Conservation (phyloP, 352 stramenopile species). For the Phytopythium boreale region DNA sequence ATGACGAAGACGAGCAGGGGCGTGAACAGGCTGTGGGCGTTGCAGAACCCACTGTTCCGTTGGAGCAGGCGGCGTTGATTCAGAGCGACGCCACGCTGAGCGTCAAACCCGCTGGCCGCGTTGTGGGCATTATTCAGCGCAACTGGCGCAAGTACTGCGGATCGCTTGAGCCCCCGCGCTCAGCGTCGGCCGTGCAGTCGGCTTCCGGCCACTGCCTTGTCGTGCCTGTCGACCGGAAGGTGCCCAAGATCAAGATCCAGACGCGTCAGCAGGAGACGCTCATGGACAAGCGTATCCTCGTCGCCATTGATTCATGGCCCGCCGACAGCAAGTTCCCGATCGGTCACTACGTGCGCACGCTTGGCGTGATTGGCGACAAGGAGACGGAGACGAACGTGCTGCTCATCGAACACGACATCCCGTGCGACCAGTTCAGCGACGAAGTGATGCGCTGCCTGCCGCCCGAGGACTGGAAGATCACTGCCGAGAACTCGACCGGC, state of each 20-base stretch:
- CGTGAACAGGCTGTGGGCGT: slow-evolving; percentile 34
- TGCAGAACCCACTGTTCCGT: slow-evolving; percentile 60
- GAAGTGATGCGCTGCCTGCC: slow-evolving; percentile 92
- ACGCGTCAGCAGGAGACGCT: slow-evolving; percentile 90
- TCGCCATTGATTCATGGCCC: slow-evolving; percentile 95
- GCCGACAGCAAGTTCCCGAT: slow-evolving; percentile 86
- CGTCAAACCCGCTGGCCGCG: slow-evolving; percentile 68
- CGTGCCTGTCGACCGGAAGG: slow-evolving; percentile 83
- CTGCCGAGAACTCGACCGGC: slow-evolving; percentile 88
- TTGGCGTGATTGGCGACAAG: slow-evolving; percentile 96
- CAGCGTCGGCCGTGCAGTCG: slow-evolving; percentile 33
- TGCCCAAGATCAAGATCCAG: slow-evolving; percentile 94
- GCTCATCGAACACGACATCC: slow-evolving; percentile 97
- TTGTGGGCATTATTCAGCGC: slow-evolving; percentile 91
- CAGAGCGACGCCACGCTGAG: slow-evolving; percentile 47
- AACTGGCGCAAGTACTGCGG: slow-evolving; percentile 95
- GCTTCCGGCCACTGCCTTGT: slow-evolving; percentile 67
- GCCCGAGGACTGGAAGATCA: slow-evolving; percentile 94
- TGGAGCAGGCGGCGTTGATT: slow-evolving; percentile 57
- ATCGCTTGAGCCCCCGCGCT: slow-evolving; percentile 85
- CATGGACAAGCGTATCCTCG: slow-evolving; percentile 92
- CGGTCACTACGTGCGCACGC: slow-evolving; percentile 95
- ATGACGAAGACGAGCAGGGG: slow-evolving; percentile 23
- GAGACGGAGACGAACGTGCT: slow-evolving; percentile 96
- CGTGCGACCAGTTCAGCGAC: slow-evolving; percentile 77